Evolutionary conservation across 2,329 filamentous ascomycete genomes (phyloP).

Genomic region (Aspergillus bombycis): DNA sequence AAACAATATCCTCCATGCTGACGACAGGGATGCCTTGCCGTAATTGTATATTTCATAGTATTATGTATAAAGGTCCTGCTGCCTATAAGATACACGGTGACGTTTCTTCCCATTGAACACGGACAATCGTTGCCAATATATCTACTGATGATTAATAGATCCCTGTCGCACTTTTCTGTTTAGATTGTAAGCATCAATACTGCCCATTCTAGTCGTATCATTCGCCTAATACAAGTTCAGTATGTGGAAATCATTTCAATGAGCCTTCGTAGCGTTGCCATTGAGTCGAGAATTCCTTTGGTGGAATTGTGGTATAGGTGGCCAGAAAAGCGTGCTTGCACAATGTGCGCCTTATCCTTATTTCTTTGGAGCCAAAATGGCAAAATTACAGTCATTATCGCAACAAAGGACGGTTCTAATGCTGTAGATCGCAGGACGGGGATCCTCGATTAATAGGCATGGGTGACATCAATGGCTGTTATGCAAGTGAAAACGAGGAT

Average conservation of each 20-base stretch:
- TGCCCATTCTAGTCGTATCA: too few relatives aligned
- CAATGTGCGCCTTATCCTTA: neutral
- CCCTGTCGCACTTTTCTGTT: too few relatives aligned
- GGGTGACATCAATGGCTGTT: neutral
- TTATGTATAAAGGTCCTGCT: neutral
- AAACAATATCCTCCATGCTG: too few relatives aligned
- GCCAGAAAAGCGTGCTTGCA: neutral
- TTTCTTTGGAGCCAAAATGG: neutral
- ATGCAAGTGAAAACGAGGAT: neutral
- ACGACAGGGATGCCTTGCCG: too few relatives aligned
- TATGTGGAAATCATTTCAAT: neutral
- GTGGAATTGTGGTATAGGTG: neutral
- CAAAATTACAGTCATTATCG: neutral
- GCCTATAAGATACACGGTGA: neutral
- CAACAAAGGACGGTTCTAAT: neutral
- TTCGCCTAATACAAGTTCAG: neutral
- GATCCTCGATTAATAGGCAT: neutral
- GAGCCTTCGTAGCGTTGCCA: too few relatives aligned
- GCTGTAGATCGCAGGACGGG: neutral
- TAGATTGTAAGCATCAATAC: too few relatives aligned
- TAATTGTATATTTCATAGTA: too few relatives aligned
- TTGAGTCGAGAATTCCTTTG: neutral
- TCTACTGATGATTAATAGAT: neutral
- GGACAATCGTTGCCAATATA: neutral
- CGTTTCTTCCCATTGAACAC: neutral